Base-by-base conservation (phyloP, 768 basidiomycete genomes). In the Psilocybe cyanescens region DNA sequence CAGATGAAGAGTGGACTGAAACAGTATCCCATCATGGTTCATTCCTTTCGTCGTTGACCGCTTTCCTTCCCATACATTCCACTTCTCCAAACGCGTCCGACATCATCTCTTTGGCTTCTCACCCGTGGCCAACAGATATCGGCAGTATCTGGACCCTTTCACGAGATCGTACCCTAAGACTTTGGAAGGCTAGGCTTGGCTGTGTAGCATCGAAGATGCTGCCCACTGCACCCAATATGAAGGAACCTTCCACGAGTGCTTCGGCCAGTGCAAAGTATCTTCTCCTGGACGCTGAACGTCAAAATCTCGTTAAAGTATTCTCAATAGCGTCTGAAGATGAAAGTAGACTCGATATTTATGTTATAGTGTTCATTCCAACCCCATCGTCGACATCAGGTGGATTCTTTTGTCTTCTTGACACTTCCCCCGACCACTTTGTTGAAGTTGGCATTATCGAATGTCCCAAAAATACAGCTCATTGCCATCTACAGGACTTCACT, bases 131-230 rank as follows among this genome's bases (percentile, higher is more conserved):
- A 16, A 90, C 89, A 12, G 90, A 91, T 70, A 80, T 91, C 59
- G 83, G 81, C 37, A 81, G 91, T 67, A 78, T 90, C 19, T 97
- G 93, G 86, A 89, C 94, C 1, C 81, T 99, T 45, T 95, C 95
- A 8, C 83, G 94, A 57, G 94, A 97, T 77, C 84, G 91, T 57
- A 89, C 88, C 35, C 79, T 99, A 45, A 84, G 94, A 41, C 79
- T 92, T 46, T 98, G 95, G 95, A 90, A 91, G 64, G 81, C 88
- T 30, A 85, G 89, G 71, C 79, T 86, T 57, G 88, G 88, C 47
- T 90, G 92, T 70, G 81, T 89, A n/a, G 83, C 87, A 31, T 84
- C 85, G 33, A 88, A 83, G 69, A 73, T 77, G 9, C 74, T 91
- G 47, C 70, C 70, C 16, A 63, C 48, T 35, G 63, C 59, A 61